These are phyloP conservation scores for Rhodomyrtus psidioides DNA, from an alignment of 441 rosid species.

Conservation along the genomic window DNA sequence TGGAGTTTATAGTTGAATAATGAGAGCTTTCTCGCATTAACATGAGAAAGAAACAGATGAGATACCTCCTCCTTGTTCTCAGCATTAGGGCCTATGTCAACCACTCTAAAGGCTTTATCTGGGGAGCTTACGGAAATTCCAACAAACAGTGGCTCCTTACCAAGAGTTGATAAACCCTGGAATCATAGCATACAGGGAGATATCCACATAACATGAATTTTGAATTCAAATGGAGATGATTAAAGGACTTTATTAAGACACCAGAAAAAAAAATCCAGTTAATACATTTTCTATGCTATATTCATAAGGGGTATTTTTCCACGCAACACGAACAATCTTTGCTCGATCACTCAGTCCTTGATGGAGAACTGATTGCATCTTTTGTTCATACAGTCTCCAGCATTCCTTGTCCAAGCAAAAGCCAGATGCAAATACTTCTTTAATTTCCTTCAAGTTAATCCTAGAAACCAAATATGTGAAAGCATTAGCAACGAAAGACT, in stretches of 20 bases:
- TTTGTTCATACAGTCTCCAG: conserved; percentile 83
- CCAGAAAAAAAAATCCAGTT: background rate
- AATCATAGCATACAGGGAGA: conserved; percentile 9
- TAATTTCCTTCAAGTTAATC: conserved; percentile 54
- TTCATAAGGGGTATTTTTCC: conserved; percentile 59
- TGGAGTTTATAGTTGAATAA: conserved; percentile 4
- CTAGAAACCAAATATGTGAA: conserved; percentile 25
- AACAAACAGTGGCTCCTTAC: conserved; percentile 53
- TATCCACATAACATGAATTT: background rate
- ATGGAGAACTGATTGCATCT: conserved; percentile 50
- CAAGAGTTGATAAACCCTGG: conserved; percentile 73
- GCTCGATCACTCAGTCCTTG: conserved; percentile 82
- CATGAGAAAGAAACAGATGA: background rate
- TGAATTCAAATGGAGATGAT: background rate
- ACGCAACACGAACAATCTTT: conserved; percentile 62
- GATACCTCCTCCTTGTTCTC: conserved; percentile 86
- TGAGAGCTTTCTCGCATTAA: background rate
- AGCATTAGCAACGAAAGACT: background rate
- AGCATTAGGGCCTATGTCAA: conserved; percentile 90
- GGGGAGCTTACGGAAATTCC: conserved; percentile 68
- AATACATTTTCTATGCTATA: conserved; percentile 60
- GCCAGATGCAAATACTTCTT: conserved; percentile 37
- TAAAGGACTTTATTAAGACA: background rate
- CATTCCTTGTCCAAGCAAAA: conserved; percentile 88
- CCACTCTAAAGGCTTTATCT: conserved; percentile 66